A percentile compares a stretch with the other conserved stretches of the same genome.
phyloP scores from a whole-genome alignment of 768 basidiomycete species.

The Boletus subparvulus region DNA sequence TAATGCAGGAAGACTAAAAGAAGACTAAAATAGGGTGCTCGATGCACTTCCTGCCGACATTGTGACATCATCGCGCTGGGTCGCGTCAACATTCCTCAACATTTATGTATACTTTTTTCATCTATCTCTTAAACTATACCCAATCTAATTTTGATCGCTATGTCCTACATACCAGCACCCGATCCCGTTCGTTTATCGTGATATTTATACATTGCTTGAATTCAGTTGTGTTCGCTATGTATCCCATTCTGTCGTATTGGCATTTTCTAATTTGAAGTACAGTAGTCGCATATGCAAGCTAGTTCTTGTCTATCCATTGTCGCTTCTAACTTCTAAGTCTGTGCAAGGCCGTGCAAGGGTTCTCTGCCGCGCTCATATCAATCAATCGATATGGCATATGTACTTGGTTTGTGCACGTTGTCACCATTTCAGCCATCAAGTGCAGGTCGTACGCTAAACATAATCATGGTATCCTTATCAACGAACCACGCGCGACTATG shows the following conservation, averaged over 20 bases:
- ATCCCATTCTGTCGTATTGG: not conserved
- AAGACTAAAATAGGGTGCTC: constrained; percentile 15
- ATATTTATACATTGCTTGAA: not conserved
- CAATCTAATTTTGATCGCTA: constrained; percentile 16
- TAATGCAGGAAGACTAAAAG: constrained; percentile 24
- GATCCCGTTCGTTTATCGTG: not conserved
- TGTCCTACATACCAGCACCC: not conserved
- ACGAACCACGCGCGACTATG: no score
- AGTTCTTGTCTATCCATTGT: not conserved
- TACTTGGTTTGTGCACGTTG: no score
- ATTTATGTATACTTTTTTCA: constrained; percentile 1
- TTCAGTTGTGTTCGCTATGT: not conserved
- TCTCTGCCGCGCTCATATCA: no score
- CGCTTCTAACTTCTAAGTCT: not conserved
- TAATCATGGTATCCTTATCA: no score
- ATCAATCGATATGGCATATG: no score
- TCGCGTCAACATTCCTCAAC: not conserved
- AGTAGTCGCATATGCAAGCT: not conserved
- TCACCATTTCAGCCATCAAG: no score
- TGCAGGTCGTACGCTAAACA: no score
- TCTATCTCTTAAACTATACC: constrained; percentile 13
- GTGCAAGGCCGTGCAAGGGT: no score
- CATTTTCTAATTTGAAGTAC: not conserved
- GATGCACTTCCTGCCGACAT: constrained; percentile 5
- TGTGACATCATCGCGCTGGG: constrained; percentile 14